A percentile compares a stretch with the other conserved stretches of the same genome.
Conservation (phyloP, 352 stramenopile species). For the Globisporangium nunn region DNA sequence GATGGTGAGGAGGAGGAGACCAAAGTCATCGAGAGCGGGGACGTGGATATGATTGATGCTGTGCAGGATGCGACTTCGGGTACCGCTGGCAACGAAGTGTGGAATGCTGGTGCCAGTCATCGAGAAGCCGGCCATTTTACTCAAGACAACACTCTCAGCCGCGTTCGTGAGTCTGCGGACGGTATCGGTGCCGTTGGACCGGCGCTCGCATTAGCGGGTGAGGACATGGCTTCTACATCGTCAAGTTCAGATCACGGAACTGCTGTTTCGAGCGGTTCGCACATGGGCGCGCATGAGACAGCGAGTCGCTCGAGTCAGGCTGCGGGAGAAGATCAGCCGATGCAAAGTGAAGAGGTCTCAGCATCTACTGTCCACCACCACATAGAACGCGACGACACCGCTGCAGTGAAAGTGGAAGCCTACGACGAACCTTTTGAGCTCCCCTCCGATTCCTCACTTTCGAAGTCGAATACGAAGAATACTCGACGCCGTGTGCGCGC, state of each 20-base stretch:
- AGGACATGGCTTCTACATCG: no score
- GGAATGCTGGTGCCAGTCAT: neutral
- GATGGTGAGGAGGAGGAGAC: slow-evolving; percentile 10
- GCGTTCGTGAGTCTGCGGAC: no score
- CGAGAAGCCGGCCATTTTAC: no score
- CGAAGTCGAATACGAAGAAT: neutral
- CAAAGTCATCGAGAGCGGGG: neutral
- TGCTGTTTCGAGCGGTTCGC: no score
- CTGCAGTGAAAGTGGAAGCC: neutral
- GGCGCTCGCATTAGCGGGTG: no score
- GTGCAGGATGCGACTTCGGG: neutral
- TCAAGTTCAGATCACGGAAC: no score
- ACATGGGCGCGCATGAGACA: no score
- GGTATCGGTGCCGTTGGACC: no score
- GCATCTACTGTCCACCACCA: neutral
- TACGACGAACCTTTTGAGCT: neutral
- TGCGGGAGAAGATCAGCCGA: no score
- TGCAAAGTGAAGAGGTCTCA: no score
- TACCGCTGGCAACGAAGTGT: neutral
- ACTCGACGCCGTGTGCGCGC: neutral
- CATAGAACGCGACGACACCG: neutral
- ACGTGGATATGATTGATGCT: neutral
- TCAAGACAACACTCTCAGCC: no score
- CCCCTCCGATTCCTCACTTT: neutral
- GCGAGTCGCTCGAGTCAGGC: no score